Conservation (phyloP, 805 yeast species). For the Cyberlindnera mississippiensis region DNA sequence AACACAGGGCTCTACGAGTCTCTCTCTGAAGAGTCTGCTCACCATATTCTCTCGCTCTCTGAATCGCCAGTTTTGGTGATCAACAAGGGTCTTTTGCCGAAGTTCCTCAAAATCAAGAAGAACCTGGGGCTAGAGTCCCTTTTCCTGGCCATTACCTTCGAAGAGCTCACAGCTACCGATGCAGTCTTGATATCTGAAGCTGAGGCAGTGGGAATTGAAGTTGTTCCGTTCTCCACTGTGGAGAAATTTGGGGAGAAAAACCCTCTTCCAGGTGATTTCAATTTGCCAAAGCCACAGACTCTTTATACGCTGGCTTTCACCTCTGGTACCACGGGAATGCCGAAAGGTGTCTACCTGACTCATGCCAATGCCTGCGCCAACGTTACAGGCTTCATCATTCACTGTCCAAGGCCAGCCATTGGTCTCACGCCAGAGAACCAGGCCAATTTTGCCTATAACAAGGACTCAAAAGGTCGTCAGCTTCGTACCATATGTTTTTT, state of each 20-base stretch:
- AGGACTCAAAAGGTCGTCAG: slow-evolving; percentile 19
- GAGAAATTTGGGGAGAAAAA: slow-evolving; percentile 33
- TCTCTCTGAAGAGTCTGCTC: slow-evolving; percentile 44
- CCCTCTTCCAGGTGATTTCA: slow-evolving; percentile 29
- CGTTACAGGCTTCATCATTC: slow-evolving; percentile 28
- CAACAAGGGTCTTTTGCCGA: slow-evolving; percentile 40
- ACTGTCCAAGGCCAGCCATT: slow-evolving; percentile 27
- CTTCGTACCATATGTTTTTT: slow-evolving; percentile 35
- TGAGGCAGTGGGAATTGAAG: slow-evolving; percentile 26
- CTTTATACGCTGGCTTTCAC: slow-evolving; percentile 54
- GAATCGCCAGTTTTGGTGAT: slow-evolving; percentile 50
- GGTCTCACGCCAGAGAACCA: slow-evolving; percentile 16
- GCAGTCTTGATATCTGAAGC: slow-evolving; percentile 14
- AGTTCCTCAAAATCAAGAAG: slow-evolving; percentile 38
- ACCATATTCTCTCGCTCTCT: slow-evolving; percentile 47
- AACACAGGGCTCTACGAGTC: slow-evolving; percentile 42
- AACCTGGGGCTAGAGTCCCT: slow-evolving; percentile 27
- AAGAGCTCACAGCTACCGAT: slow-evolving; percentile 31
- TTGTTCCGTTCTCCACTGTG: slow-evolving; percentile 35
- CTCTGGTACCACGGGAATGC: slow-evolving; percentile 61
- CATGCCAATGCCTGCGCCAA: slow-evolving; percentile 48
- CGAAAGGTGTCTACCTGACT: slow-evolving; percentile 61
- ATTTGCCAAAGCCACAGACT: slow-evolving; percentile 36
- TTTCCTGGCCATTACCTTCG: slow-evolving; percentile 47
- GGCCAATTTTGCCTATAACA: slow-evolving; percentile 17